Percentiles rank a stretch among this genome's conserved stretches.
Conservation (phyloP, 805 yeast species). For the Wickerhamiella dianesei region DNA sequence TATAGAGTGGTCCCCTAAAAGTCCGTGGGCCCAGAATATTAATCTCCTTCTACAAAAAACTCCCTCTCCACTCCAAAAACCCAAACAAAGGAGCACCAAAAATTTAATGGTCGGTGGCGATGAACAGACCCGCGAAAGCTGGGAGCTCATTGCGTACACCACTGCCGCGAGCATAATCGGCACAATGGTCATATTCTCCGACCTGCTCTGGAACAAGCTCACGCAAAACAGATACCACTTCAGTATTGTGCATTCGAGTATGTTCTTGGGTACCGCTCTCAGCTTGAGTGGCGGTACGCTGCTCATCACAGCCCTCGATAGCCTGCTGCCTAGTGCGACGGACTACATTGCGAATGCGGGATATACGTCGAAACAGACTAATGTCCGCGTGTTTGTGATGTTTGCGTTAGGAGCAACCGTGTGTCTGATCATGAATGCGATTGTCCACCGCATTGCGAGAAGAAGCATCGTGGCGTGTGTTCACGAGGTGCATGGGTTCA, state of each 20-base stretch:
- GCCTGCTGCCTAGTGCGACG: constrained; percentile 57
- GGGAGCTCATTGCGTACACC: constrained; percentile 52
- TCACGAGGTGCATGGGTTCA: constrained; percentile 34
- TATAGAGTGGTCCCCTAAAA: not conserved
- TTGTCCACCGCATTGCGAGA: constrained; percentile 63
- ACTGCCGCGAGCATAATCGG: constrained; percentile 64
- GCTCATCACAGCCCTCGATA: constrained; percentile 58
- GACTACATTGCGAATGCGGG: constrained; percentile 30
- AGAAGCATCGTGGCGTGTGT: constrained; percentile 74
- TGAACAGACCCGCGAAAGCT: constrained; percentile 17
- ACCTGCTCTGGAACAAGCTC: constrained; percentile 37
- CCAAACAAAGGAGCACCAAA: not conserved
- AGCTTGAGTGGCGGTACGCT: constrained; percentile 75
- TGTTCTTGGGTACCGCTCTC: constrained; percentile 59
- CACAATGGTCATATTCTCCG: constrained; percentile 48
- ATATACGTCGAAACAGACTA: constrained; percentile 20
- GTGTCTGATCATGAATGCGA: constrained; percentile 46
- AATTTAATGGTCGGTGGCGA: not conserved
- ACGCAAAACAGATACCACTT: constrained; percentile 34
- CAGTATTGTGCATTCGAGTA: constrained; percentile 43
- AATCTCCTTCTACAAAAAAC: no score
- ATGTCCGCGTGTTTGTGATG: constrained; percentile 32
- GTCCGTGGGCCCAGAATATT: no score
- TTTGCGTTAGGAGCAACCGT: constrained; percentile 46
- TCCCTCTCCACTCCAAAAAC: not conserved